phyloP scores from a whole-genome alignment of 345 rosid species.

The Populus tremula region DNA sequence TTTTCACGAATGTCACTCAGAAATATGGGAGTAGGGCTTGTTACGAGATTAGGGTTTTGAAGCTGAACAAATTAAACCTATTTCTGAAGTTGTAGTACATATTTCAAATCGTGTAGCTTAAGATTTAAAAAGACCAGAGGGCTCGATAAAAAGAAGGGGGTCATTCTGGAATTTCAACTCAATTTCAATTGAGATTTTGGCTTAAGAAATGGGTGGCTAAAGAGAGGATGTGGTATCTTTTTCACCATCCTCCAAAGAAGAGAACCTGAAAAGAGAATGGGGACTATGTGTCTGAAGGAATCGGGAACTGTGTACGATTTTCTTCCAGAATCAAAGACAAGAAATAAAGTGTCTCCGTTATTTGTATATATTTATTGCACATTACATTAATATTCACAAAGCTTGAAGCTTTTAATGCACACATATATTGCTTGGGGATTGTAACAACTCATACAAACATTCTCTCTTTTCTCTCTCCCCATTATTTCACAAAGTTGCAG shows the following conservation, averaged over 20 bases:
- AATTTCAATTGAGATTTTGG: conserved; percentile 10
- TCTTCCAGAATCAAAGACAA: conserved; percentile 40
- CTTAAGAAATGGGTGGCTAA: background rate
- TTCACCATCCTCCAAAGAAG: conserved; percentile 28
- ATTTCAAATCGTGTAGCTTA: no score
- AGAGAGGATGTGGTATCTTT: conserved; percentile 14
- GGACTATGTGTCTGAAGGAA: conserved; percentile 39
- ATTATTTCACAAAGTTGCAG: conserved; percentile 47
- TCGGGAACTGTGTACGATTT: conserved; percentile 58
- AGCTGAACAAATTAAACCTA: no score
- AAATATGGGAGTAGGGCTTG: no score
- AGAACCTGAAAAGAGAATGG: conserved; percentile 39
- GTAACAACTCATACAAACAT: conserved; percentile 17
- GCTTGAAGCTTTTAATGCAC: conserved; percentile 16
- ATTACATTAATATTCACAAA: background rate
- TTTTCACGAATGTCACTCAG: no score
- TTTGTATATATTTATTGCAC: background rate
- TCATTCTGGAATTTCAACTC: background rate
- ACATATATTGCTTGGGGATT: conserved; percentile 43
- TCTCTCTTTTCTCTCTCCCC: conserved; percentile 11
- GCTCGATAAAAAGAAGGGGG: background rate
- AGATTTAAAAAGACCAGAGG: background rate
- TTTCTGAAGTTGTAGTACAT: no score
- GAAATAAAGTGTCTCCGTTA: conserved; percentile 43
- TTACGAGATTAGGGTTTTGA: no score